Evolutionary conservation across 2,329 filamentous ascomycete genomes (phyloP).

Genomic region (Corinectria fuckeliana): DNA sequence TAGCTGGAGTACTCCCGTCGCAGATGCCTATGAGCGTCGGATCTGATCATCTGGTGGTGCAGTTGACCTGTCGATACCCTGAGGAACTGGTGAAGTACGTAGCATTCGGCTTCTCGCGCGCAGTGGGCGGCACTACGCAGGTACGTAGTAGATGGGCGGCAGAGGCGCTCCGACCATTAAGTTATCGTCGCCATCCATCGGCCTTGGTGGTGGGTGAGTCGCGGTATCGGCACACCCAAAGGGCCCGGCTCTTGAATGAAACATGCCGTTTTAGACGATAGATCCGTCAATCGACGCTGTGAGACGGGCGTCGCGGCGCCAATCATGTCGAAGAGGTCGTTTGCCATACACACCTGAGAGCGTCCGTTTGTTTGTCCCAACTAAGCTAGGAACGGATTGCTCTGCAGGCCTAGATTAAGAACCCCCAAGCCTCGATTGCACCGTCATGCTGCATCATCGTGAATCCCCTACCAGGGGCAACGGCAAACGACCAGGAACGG

Average conservation of each 20-base stretch:
- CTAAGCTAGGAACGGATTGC: conserved; percentile 8
- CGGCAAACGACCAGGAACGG: conserved; percentile 10
- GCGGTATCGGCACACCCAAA: neutral
- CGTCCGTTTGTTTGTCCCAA: conserved; percentile 16
- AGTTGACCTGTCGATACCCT: neutral
- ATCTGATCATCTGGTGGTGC: conserved; percentile 23
- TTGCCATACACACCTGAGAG: conserved; percentile 3
- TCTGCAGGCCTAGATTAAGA: conserved; percentile 27
- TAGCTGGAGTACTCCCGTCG: neutral
- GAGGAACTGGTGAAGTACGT: neutral
- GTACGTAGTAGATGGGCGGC: too few relatives aligned
- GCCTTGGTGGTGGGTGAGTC: neutral
- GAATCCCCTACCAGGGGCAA: conserved; percentile 19
- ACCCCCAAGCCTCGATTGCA: conserved; percentile 34
- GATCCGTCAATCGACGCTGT: conserved; percentile 13
- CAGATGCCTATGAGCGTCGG: too few relatives aligned
- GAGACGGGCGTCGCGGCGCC: conserved; percentile 6
- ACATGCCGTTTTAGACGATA: conserved; percentile 9
- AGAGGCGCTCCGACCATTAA: conserved; percentile 4
- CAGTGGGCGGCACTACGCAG: too few relatives aligned
- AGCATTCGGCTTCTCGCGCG: neutral
- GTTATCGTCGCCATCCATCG: neutral
- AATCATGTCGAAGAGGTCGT: conserved; percentile 7
- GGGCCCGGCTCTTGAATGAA: conserved; percentile 6
- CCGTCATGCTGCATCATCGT: conserved; percentile 33